phyloP scores from a whole-genome alignment of 176 grass and related monocot genomes.

The Oryza meridionalis region DNA sequence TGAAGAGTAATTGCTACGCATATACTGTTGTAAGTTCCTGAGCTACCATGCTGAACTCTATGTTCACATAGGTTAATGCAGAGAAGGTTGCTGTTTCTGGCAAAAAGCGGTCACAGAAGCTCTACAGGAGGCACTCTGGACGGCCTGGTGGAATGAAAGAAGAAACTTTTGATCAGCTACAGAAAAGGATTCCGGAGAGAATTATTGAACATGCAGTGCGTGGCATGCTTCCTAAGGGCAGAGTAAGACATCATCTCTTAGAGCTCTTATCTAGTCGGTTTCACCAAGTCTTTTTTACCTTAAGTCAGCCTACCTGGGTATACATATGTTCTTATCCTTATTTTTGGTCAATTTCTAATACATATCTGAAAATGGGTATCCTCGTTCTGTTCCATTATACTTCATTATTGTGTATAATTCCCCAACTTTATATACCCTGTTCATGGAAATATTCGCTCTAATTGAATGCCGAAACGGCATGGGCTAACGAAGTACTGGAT shows the following conservation, averaged over 20 bases:
- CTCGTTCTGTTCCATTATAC: not conserved
- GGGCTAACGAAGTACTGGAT: not conserved
- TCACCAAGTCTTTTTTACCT: conserved; percentile 10
- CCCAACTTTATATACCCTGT: not conserved
- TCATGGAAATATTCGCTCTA: not conserved
- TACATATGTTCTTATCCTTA: not conserved
- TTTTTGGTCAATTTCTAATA: not conserved
- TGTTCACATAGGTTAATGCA: conserved; percentile 78
- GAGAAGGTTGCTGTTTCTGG: conserved; percentile 98
- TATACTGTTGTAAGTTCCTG: not conserved
- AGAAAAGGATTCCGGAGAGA: conserved; percentile 95
- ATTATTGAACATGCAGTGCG: conserved; percentile 95
- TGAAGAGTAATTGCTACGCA: not conserved
- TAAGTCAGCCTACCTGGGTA: not conserved
- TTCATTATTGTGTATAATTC: not conserved
- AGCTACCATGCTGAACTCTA: conserved; percentile 22
- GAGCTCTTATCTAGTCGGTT: not conserved
- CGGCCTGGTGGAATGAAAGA: conserved; percentile 92
- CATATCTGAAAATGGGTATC: not conserved
- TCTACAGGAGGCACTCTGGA: conserved; percentile 96
- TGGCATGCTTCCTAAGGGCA: conserved; percentile 98
- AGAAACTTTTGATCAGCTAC: conserved; percentile 98
- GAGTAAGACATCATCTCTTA: conserved; percentile 58
- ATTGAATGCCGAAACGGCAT: not conserved
- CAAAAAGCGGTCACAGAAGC: conserved; percentile 86